Evolutionary conservation across 2,329 filamentous ascomycete genomes (phyloP), one percentile per base, ranked within the genome.

Genomic region (Thyridium curvatum): DNA sequence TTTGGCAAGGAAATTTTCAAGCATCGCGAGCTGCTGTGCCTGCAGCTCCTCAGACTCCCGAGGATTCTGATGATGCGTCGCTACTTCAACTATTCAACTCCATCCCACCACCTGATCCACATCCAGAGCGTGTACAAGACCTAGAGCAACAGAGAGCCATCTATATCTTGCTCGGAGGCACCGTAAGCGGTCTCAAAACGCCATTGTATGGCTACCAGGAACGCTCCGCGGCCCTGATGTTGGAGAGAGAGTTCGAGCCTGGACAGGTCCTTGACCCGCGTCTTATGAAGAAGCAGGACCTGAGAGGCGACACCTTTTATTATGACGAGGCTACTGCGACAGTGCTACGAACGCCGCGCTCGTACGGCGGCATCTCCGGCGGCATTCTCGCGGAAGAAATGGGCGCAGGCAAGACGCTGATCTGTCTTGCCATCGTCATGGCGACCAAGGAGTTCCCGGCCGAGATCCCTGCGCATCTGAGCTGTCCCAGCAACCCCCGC

Each of bases 391-490:
- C 85, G 0, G 86, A 93, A 53, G 82, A 86, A 46, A 90, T 90
- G 85, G 84, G 83, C 6, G 65, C 75, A 0, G 90, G 91, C 0
- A 97, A 96, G 64, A 96, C 91, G 0, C 62, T 96, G 18, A 94
- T 96, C 10, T 91, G 85, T 46, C 64, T 97, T 14, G 39, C 83
- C 7, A 64, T 88, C 3, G 80, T 96, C 30, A 66, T 94, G 18
- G 82, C 87, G 3, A 94, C 87, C 0, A 79, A 76, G 49, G 69
- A 80, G 26, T 74, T 90, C 44, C 74, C 80, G 10, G 76, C 86
- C 5, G 62, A 69, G 14, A 74, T 84, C 4, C 83, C 90, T 2
- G 71, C 79, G 21, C 3, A 57, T 82, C 38, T 77, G 83, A 34
- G 3, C 12, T 45, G 58, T 41, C 52, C 68, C 36, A 48, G 61